A percentile compares a stretch with the other conserved stretches of the same genome.
These are phyloP conservation scores for Rhodofomes roseus DNA, from an alignment of 1,284 basidiomycete species.

Conservation along the genomic window DNA sequence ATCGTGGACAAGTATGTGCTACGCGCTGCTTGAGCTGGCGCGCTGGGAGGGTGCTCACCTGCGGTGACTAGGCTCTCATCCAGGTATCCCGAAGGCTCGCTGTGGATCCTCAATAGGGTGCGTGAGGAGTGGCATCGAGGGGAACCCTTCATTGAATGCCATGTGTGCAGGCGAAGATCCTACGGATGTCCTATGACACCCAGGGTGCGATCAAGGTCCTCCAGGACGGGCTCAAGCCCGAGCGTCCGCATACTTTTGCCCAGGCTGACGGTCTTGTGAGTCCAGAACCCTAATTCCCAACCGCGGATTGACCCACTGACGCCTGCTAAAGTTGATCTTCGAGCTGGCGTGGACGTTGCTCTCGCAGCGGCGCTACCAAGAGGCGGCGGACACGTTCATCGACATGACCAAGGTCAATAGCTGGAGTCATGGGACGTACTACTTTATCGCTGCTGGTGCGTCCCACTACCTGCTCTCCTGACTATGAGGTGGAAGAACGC, in stretches of 20 bases:
- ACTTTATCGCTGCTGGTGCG: conserved; percentile 65
- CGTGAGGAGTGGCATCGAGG: conserved; percentile 11
- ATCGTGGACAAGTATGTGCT: conserved; percentile 54
- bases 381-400: conserved; percentile 64
- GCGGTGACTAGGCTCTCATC: conserved; percentile 38
- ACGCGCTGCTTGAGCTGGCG: neutral
- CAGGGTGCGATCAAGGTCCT: conserved; percentile 61
- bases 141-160: neutral
- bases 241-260: conserved; percentile 49
- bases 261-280: conserved; percentile 70
- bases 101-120: conserved; percentile 75
- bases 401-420: conserved; percentile 62
- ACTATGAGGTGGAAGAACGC: too few relatives aligned
- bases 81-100: conserved; percentile 62
- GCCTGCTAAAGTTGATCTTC: conserved; percentile 52
- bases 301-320: too few relatives aligned
- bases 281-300: too few relatives aligned
- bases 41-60: neutral
- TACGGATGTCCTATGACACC: conserved; percentile 64
- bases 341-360: conserved; percentile 76
- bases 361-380: conserved; percentile 58
- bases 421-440: conserved; percentile 78
- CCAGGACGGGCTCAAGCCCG: conserved; percentile 52
- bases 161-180: conserved; percentile 58
- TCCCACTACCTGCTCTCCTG: neutral